A percentile compares a stretch with the other conserved stretches of the same genome.
Evolutionary conservation across 2,329 filamentous ascomycete species (phyloP).

Genomic region (Trichoderma hamatum): DNA sequence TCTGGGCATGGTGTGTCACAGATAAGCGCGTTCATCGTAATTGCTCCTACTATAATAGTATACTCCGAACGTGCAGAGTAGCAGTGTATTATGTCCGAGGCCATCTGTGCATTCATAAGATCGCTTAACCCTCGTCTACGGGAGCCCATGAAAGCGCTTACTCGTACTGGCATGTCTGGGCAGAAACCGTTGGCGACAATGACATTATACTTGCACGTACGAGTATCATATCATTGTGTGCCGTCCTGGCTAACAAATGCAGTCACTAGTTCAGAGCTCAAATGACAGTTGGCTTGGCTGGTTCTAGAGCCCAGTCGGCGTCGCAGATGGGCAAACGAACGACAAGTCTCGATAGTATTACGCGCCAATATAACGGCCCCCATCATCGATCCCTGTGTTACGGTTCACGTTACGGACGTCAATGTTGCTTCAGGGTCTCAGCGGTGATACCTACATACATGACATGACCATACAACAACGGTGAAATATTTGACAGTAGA

Average conservation of each 20-base stretch:
- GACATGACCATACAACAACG: neutral
- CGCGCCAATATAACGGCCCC: neutral
- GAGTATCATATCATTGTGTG: neutral
- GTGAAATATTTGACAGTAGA: neutral
- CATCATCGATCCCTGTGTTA: neutral
- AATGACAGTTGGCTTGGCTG: neutral
- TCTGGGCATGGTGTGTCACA: neutral
- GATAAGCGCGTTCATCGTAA: slow-evolving; percentile 4
- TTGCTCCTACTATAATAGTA: slow-evolving; percentile 15
- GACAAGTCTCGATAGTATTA: neutral
- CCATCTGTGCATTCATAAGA: slow-evolving; percentile 23
- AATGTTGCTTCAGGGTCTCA: slow-evolving; percentile 12
- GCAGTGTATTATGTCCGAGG: neutral
- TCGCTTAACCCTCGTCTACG: slow-evolving; percentile 12
- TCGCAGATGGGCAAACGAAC: neutral
- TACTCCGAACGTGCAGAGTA: slow-evolving; percentile 1
- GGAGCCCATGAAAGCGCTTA: slow-evolving; percentile 11
- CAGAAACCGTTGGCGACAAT: neutral
- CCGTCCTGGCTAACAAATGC: neutral
- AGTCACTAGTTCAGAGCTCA: neutral
- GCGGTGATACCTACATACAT: slow-evolving; percentile 3
- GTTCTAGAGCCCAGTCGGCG: slow-evolving; percentile 2
- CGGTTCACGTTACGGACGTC: slow-evolving; percentile 7
- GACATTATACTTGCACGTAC: neutral
- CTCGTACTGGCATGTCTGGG: neutral